Evolutionary conservation across 2,329 filamentous ascomycete species (phyloP), one percentile per base, ranked within the genome.

Genomic region (Fusarium zealandicum): DNA sequence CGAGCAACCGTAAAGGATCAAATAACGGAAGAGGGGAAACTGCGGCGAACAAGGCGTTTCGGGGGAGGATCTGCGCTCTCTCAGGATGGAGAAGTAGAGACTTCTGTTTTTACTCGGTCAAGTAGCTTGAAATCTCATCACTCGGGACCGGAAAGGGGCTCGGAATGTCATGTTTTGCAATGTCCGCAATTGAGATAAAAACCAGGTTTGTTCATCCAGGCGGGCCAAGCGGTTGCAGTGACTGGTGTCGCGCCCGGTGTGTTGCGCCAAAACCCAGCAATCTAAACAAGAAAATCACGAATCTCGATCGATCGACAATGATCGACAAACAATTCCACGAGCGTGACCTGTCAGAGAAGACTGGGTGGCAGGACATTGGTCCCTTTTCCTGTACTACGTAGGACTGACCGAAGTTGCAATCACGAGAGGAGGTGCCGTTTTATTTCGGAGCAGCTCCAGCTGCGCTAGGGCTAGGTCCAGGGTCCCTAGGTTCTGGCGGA

Each of bases 41-140:
- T 41, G 31, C 37, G 55, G 63, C 58, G 63, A 64, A 64, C 41
- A 58, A 57, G 63, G 63, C 63, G 63, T 66, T 65, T 59, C 20
- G 43, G 44, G 44, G 5, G 31, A 27, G 32, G 52, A 57, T 47
- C 51, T 38, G 22, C 37, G n/a, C 54, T 39, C 36, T 20, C 22
- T 42, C 37, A 40, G 18, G 36, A 46, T 38, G 39, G 39, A 47
- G 30, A 53, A 42, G n/a, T 42, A 48, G 31, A n/a, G 46, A 9
- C 7, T 25, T 25, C 8, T 59, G 33, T 22, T 36, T 49, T 44
- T 27, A 32, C 36, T 22, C 32, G 16, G 16, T 43, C 38, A 33
- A 27, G 30, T 51, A 51, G 35, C 38, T 62, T 45, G n/a, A 46
- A 41, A 42, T 31, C 32, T 53, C 30, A 45, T 47, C 16, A 13